Evolutionary conservation across 2,329 filamentous ascomycete species (phyloP).

Genomic region (Penicillium psychrosexuale): DNA sequence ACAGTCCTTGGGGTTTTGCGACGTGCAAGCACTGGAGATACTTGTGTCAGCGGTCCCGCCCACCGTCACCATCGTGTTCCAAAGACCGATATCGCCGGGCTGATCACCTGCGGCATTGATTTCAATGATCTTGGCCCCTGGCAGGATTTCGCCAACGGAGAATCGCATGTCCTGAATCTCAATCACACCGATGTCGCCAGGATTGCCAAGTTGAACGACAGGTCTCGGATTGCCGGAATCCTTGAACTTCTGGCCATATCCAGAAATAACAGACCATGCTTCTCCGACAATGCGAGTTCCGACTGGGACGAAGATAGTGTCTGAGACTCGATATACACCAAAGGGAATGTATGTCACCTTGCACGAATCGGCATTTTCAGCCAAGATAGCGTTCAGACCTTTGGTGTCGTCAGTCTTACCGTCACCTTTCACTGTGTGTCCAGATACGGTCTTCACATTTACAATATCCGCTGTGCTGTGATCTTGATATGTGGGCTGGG

Average conservation of each 20-base stretch:
- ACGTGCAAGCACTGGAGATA: constrained; percentile 40
- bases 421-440: constrained; percentile 44
- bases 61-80: constrained; percentile 47
- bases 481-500: constrained; percentile 46
- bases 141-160: constrained; percentile 48
- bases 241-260: constrained; percentile 47
- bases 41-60: constrained; percentile 47
- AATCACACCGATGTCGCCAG: constrained; percentile 50
- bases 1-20: constrained; percentile 40
- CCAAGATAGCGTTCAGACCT: constrained; percentile 35
- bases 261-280: constrained; percentile 53
- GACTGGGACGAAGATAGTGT: constrained; percentile 48
- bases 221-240: constrained; percentile 45
- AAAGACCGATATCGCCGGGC: constrained; percentile 52
- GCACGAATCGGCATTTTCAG: constrained; percentile 29
- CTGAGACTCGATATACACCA: constrained; percentile 42
- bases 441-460: constrained; percentile 47
- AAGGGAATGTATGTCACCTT: constrained; percentile 35
- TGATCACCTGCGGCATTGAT: constrained; percentile 49
- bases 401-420: constrained; percentile 41
- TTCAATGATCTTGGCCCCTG: constrained; percentile 48
- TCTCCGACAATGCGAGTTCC: constrained; percentile 55
- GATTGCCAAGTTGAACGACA: constrained; percentile 52
- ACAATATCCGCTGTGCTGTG: constrained; percentile 43
- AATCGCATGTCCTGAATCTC: constrained; percentile 55